Evolutionary conservation across 108 stramenopile genomes (phyloP).

Genomic region (Pseudonitzschia pungens): DNA sequence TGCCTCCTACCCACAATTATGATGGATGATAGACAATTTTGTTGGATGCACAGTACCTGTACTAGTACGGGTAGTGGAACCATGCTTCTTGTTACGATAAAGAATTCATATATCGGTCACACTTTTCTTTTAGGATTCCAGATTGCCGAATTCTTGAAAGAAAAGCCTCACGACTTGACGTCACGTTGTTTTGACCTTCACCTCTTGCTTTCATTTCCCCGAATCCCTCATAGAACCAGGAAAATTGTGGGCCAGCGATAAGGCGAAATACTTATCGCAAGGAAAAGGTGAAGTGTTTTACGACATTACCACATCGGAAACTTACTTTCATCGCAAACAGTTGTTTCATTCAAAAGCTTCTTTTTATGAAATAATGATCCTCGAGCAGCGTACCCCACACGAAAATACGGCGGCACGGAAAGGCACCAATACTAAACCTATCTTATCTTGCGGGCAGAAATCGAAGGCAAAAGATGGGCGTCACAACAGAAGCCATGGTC

Average conservation of each 20-base stretch:
- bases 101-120: background rate
- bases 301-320: too few species aligned
- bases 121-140: background rate
- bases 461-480: background rate
- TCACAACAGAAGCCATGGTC: background rate
- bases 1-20: background rate
- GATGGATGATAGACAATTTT: background rate
- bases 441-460: background rate
- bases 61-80: too few species aligned
- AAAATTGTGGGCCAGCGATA: background rate
- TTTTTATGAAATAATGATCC: too few species aligned
- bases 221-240: background rate
- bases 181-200: background rate
- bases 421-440: background rate
- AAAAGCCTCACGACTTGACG: background rate
- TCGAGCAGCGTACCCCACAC: background rate
- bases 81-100: background rate
- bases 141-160: background rate
- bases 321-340: background rate
- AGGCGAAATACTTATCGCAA: background rate
- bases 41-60: constrained; percentile 6
- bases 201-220: background rate
- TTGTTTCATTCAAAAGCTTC: too few species aligned
- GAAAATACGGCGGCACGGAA: background rate
- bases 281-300: too few species aligned